Conservation (phyloP, 2,329 filamentous ascomycete genomes). For the Aspergillus transmontanensis region DNA sequence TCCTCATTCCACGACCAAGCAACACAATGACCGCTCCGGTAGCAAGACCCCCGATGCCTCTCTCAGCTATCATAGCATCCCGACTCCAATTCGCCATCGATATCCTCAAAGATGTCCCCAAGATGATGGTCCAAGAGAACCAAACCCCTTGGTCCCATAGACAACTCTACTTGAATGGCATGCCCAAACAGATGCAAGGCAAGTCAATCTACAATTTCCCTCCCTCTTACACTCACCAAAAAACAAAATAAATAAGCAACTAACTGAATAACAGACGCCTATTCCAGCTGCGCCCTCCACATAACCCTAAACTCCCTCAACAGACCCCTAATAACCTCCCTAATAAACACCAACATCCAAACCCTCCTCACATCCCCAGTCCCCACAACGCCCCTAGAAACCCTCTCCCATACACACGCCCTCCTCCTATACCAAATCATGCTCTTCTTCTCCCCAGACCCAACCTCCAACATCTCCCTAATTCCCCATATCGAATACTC, state of each 20-base stretch:
- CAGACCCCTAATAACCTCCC: conserved; percentile 50
- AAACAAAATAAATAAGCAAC: too few species aligned
- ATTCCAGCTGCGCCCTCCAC: conserved; percentile 58
- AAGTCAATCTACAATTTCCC: neutral
- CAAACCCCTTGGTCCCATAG: conserved; percentile 58
- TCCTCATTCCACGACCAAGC: neutral
- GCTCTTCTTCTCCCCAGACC: conserved; percentile 54
- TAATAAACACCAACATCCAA: conserved; percentile 49
- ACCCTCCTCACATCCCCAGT: conserved; percentile 45
- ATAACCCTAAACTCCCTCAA: conserved; percentile 54
- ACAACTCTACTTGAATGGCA: conserved; percentile 52
- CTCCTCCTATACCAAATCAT: conserved; percentile 56
- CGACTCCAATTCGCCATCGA: conserved; percentile 45
- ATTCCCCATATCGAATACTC: conserved; percentile 32
- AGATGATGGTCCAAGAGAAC: conserved; percentile 52
- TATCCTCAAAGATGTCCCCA: conserved; percentile 46
- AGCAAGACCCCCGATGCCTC: conserved; percentile 13
- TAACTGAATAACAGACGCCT: conserved; percentile 46
- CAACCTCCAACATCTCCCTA: conserved; percentile 43
- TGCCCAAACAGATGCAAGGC: conserved; percentile 58
- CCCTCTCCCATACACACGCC: conserved; percentile 51
- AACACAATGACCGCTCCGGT: neutral
- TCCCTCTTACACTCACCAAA: neutral
- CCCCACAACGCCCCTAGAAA: conserved; percentile 26
- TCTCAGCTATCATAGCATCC: conserved; percentile 26